phyloP scores from a whole-genome alignment of 2,329 filamentous ascomycete genomes.

The Aspergillus pseudoglaucus region DNA sequence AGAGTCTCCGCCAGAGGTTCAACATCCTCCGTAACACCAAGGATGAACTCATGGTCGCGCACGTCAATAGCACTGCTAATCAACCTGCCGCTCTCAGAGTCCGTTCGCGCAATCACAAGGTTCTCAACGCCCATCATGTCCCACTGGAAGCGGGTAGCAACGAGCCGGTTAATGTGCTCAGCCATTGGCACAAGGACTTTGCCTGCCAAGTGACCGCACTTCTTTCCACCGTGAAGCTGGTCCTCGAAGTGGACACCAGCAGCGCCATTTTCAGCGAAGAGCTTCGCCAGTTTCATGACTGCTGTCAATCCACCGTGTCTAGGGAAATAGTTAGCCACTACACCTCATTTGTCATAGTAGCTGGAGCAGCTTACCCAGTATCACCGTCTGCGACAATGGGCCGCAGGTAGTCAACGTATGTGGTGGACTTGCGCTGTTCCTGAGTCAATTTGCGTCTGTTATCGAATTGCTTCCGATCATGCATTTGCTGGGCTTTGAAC shows the following conservation, averaged over 20 bases:
- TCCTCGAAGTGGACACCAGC: slow-evolving; percentile 97
- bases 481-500: slow-evolving; percentile 93
- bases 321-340: slow-evolving; percentile 5
- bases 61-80: slow-evolving; percentile 87
- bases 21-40: slow-evolving; percentile 71
- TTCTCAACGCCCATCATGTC: slow-evolving; percentile 97
- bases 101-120: slow-evolving; percentile 86
- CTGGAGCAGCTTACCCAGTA: slow-evolving; percentile 53
- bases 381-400: slow-evolving; percentile 96
- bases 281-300: slow-evolving; percentile 90
- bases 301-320: slow-evolving; percentile 86
- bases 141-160: slow-evolving; percentile 93
- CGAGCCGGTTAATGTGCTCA: slow-evolving; percentile 92
- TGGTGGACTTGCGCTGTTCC: slow-evolving; percentile 65
- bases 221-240: slow-evolving; percentile 95
- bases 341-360: background rate
- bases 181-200: slow-evolving; percentile 91
- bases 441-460: slow-evolving; percentile 68
- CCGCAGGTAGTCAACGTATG: slow-evolving; percentile 85
- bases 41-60: slow-evolving; percentile 94
- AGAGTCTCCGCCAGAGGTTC: slow-evolving; percentile 82
- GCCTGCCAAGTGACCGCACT: slow-evolving; percentile 92
- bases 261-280: slow-evolving; percentile 95
- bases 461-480: slow-evolving; percentile 95
- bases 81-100: slow-evolving; percentile 88